A percentile compares a stretch with the other conserved stretches of the same genome.
These are phyloP conservation scores for Pseudopyricularia cyperi DNA, from an alignment of 2,329 filamentous ascomycete genomes.

Conservation along the genomic window DNA sequence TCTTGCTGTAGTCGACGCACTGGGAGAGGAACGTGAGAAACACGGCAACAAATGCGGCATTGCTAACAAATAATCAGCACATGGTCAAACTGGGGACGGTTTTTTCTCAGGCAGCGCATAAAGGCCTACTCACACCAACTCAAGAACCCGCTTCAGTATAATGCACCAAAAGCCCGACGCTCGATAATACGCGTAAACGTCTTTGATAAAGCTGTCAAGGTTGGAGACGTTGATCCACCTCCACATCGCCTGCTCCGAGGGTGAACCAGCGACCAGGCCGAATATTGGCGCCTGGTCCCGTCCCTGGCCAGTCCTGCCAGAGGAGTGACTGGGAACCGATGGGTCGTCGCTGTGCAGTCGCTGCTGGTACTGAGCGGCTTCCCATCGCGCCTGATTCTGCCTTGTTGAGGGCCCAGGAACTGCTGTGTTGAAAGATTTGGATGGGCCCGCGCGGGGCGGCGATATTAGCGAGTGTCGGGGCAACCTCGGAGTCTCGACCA, in stretches of 20 bases:
- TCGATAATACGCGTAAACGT: slow-evolving; percentile 76
- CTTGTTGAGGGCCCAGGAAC: slow-evolving; percentile 28
- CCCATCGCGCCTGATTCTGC: slow-evolving; percentile 39
- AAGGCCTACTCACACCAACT: slow-evolving; percentile 48
- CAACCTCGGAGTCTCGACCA: slow-evolving; percentile 39
- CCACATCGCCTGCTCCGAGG: slow-evolving; percentile 73
- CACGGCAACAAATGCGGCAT: slow-evolving; percentile 68
- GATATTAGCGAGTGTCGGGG: slow-evolving; percentile 6
- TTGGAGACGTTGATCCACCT: slow-evolving; percentile 87
- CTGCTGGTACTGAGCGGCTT: slow-evolving; percentile 37
- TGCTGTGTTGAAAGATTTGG: slow-evolving; percentile 12
- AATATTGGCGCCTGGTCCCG: background rate
- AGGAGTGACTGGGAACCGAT: slow-evolving; percentile 8
- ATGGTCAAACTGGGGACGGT: background rate
- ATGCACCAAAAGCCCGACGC: slow-evolving; percentile 81
- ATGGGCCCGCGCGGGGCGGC: slow-evolving; percentile 6
- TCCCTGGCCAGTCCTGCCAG: slow-evolving; percentile 12
- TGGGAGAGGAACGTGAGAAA: slow-evolving; percentile 75
- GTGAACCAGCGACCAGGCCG: slow-evolving; percentile 16
- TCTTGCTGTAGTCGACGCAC: slow-evolving; percentile 68
- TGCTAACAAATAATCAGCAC: slow-evolving; percentile 29
- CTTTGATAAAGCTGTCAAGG: slow-evolving; percentile 73
- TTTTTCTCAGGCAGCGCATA: background rate
- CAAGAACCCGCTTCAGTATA: slow-evolving; percentile 55
- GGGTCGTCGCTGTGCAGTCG: slow-evolving; percentile 28